These are phyloP conservation scores for Oenanthe sinensis DNA, from an alignment of 129 eudicot species.

Conservation along the genomic window DNA sequence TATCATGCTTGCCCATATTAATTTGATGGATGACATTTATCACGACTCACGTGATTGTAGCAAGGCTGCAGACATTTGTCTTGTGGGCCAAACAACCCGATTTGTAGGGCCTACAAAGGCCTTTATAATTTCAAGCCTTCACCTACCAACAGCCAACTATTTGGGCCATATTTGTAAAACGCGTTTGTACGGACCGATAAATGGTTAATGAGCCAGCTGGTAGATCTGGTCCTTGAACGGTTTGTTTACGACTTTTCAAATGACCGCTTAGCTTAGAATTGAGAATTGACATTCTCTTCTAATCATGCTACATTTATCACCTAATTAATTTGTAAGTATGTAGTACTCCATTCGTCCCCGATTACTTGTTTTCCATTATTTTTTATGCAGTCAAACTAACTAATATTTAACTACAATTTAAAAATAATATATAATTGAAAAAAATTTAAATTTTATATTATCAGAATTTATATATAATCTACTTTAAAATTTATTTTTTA, in stretches of 20 bases:
- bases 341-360: too few relatives aligned
- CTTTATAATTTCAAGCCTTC: neutral
- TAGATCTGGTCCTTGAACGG: neutral
- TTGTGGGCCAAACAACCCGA: constrained; percentile 4
- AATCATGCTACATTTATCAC: constrained; percentile 1
- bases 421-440: too few relatives aligned
- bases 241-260: neutral
- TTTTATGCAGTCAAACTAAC: too few relatives aligned
- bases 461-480: too few relatives aligned
- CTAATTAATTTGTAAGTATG: neutral
- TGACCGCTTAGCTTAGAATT: too few relatives aligned
- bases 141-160: neutral
- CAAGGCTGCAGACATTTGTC: neutral
- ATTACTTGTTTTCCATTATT: too few relatives aligned
- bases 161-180: neutral
- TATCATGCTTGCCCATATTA: neutral
- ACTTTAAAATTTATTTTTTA: too few relatives aligned
- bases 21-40: neutral
- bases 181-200: neutral
- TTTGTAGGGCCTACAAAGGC: neutral
- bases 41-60: neutral
- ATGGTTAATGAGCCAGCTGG: constrained; percentile 1
- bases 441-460: too few relatives aligned
- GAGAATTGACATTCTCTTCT: neutral
- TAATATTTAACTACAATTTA: too few relatives aligned